Evolutionary conservation across 768 basidiomycete species (phyloP).

Genomic region (Leccinellum rugosiceps): DNA sequence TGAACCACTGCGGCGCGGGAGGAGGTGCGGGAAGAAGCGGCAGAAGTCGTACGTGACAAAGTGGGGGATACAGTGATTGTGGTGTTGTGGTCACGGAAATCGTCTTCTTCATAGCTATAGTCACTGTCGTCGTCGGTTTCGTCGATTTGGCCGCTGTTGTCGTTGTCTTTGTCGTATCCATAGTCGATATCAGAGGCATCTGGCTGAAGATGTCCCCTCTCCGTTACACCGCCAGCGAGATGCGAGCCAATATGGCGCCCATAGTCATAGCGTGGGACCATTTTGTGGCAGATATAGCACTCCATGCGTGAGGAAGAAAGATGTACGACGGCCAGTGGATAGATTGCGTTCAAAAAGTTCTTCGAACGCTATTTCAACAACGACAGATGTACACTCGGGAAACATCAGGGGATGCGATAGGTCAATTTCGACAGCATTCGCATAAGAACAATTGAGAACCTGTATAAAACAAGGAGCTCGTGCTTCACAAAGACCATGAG

Average conservation of each 20-base stretch:
- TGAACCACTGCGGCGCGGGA: background rate
- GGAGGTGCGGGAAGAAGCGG: background rate
- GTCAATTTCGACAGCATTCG: too few relatives aligned
- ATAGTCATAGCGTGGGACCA: constrained; percentile 13
- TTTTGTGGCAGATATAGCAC: constrained; percentile 17
- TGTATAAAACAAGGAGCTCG: too few relatives aligned
- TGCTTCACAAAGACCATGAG: too few relatives aligned
- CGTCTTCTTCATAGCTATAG: background rate
- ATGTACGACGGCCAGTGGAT: too few relatives aligned
- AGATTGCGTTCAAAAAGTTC: too few relatives aligned
- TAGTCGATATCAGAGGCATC: background rate
- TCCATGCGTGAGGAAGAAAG: constrained; percentile 2
- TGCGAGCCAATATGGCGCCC: constrained; percentile 10
- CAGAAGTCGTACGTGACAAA: background rate
- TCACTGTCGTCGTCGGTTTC: too few relatives aligned
- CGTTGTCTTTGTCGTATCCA: background rate
- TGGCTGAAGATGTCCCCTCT: background rate
- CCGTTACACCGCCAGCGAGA: background rate
- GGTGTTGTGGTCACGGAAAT: background rate
- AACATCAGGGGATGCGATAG: too few relatives aligned
- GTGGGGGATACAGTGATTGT: background rate
- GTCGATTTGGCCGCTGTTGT: too few relatives aligned
- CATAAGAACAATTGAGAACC: too few relatives aligned
- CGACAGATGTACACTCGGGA: too few relatives aligned
- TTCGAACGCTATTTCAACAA: too few relatives aligned